These are phyloP conservation scores for Pleurotus salmoneostramineus DNA, from an alignment of 768 basidiomycete genomes.

Conservation along the genomic window DNA sequence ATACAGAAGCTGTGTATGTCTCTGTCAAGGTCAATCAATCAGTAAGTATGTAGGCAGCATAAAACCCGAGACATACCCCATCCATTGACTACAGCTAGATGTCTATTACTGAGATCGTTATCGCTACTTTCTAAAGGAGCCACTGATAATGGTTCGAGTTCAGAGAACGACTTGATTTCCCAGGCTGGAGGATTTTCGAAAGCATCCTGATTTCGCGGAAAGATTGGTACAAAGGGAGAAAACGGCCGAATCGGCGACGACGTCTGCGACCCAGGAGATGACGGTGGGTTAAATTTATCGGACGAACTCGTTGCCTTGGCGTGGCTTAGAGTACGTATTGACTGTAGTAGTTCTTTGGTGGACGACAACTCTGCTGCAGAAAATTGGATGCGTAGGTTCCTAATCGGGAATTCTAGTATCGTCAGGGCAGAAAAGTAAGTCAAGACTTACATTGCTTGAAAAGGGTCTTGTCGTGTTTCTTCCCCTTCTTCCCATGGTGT, in stretches of 20 bases:
- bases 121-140: conserved; percentile 33
- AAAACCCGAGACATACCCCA: conserved; percentile 46
- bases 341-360: not conserved
- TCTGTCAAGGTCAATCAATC: conserved; percentile 18
- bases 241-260: not conserved
- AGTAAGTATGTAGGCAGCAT: not conserved
- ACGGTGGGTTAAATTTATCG: not conserved
- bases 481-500: conserved; percentile 11
- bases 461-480: conserved; percentile 24
- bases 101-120: conserved; percentile 38
- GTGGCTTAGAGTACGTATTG: not conserved
- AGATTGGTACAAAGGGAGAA: conserved; percentile 25
- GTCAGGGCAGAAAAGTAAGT: conserved; percentile 6
- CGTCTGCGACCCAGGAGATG: not conserved
- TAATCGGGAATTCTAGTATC: conserved; percentile 5
- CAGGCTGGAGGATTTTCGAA: conserved; percentile 4
- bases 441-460: conserved; percentile 37
- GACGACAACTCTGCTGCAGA: conserved; percentile 11
- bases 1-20: conserved; percentile 35
- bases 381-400: conserved; percentile 12
- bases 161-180: conserved; percentile 16
- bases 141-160: conserved; percentile 20
- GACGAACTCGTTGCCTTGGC: not conserved
- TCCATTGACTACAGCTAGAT: conserved; percentile 59
- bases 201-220: conserved; percentile 31